Percentiles rank a stretch among this genome's conserved stretches.
These are phyloP conservation scores for Apiospora pterosperma DNA, from an alignment of 2,329 filamentous ascomycete species.

Conservation along the genomic window DNA sequence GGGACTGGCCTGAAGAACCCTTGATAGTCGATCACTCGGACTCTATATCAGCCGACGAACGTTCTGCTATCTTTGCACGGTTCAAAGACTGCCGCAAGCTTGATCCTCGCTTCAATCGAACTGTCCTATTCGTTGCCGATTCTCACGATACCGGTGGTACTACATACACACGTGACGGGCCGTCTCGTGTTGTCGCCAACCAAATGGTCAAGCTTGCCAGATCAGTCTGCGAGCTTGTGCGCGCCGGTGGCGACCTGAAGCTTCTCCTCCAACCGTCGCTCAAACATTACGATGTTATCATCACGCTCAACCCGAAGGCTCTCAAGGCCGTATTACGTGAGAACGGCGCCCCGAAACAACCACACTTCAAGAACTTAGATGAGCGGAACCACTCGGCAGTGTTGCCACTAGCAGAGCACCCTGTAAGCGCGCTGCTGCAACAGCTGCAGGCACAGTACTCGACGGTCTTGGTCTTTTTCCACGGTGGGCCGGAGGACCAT, in stretches of 20 bases:
- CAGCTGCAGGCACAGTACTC: slow-evolving; percentile 68
- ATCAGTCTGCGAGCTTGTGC: slow-evolving; percentile 64
- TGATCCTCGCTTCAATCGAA: slow-evolving; percentile 83
- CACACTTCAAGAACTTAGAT: slow-evolving; percentile 79
- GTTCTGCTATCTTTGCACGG: slow-evolving; percentile 62
- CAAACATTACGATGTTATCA: slow-evolving; percentile 80
- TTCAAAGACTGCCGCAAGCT: slow-evolving; percentile 84
- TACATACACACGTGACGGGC: slow-evolving; percentile 70
- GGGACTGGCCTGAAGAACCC: slow-evolving; percentile 88
- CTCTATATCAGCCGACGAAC: slow-evolving; percentile 58
- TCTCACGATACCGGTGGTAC: slow-evolving; percentile 74
- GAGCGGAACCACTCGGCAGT: slow-evolving; percentile 41
- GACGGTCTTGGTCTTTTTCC: slow-evolving; percentile 75
- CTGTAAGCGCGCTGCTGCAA: slow-evolving; percentile 58
- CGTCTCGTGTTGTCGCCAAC: slow-evolving; percentile 78
- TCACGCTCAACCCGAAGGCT: slow-evolving; percentile 62
- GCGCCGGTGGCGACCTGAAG: slow-evolving; percentile 48
- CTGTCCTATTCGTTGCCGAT: slow-evolving; percentile 77
- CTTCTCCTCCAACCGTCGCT: slow-evolving; percentile 71
- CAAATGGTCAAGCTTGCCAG: slow-evolving; percentile 80
- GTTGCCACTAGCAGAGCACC: slow-evolving; percentile 54
- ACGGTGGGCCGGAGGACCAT: slow-evolving; percentile 55
- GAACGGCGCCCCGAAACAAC: slow-evolving; percentile 32
- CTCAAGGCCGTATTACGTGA: slow-evolving; percentile 38
- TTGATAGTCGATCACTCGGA: slow-evolving; percentile 74